Percentiles rank a stretch among this genome's conserved stretches.
Evolutionary conservation across 106 monocot species (phyloP).

Genomic region (Platanthera guangdongensis): DNA sequence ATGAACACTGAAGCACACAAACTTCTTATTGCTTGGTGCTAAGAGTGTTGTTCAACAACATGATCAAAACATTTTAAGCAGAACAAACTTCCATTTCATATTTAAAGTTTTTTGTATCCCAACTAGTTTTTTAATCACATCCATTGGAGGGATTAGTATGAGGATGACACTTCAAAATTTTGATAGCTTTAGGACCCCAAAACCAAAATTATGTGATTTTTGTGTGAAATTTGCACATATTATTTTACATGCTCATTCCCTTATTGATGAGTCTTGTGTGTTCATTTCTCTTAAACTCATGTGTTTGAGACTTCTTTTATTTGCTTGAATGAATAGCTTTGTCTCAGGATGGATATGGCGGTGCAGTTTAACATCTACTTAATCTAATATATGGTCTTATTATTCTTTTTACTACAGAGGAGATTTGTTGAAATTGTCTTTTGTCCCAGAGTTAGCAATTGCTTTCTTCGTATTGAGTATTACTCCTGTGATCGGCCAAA

Average conservation of each 20-base stretch:
- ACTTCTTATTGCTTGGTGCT: not conserved
- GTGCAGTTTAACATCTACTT: not conserved
- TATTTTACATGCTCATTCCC: not conserved
- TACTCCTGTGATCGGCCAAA: constrained; percentile 92
- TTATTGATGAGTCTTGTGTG: not conserved
- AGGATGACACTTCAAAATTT: not conserved
- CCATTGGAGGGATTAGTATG: not conserved
- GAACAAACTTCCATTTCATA: not conserved
- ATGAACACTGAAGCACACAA: not conserved
- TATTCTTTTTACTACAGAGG: constrained; percentile 25
- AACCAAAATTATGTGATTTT: not conserved
- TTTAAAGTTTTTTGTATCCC: not conserved
- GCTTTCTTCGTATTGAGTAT: constrained; percentile 47
- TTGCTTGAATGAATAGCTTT: not conserved
- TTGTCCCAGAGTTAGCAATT: constrained; percentile 63
- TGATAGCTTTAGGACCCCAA: not conserved
- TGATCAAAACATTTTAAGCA: not conserved
- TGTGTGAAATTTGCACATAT: not conserved
- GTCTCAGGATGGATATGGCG: not conserved
- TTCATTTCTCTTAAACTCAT: not conserved
- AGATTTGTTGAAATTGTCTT: constrained; percentile 43
- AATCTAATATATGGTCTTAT: not conserved
- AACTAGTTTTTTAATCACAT: not conserved
- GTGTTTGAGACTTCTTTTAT: not conserved
- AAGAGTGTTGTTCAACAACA: not conserved